Evolutionary conservation across 2,329 filamentous ascomycete species (phyloP), one percentile per base, ranked within the genome.

Genomic region (Penicillium sp.): DNA sequence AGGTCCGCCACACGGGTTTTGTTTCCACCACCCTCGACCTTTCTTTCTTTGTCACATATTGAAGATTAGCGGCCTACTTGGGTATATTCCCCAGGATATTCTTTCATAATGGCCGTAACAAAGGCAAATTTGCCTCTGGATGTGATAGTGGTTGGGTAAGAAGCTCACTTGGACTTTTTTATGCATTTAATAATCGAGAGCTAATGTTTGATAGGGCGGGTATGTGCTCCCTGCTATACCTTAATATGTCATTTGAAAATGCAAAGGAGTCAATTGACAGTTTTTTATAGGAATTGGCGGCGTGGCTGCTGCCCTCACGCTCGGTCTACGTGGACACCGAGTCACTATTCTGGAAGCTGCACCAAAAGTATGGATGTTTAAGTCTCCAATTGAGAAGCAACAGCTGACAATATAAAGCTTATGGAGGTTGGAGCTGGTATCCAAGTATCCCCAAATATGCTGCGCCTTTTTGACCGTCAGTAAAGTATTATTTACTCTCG

Each of bases 381-480:
- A 16, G 6, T n/a, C 21, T 6, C 2, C 10, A 16, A 14, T 1
- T 23, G 13, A 24, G 18, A 47, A 2, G 11, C 13, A 34, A 13
- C 23, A 50, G 39, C 51, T 59, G 43, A 61, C 18, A 31, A 33
- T n/a, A 13, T 14, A 28, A 43, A 73, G 71, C 60, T 73, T 39
- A 62, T 64, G 61, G 71, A 73, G 57, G 89, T 93, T 7, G 90
- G 90, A 40, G 90, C 90, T 1, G 90, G 90, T 3, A 92, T 94
- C 56, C 90, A 94, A 70, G 81, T 92, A 45, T 89, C 90, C 0
- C 90, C 90, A 0, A 94, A 94, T 61, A 89, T 92, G 81, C 83
- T 87, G 3, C 82, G 87, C 5, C 86, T 93, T 7, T 82, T 94
- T 9, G 87, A 91, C 66, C 79, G 83, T 74, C 54, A 65, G 69